phyloP scores from a whole-genome alignment of 345 rosid genomes.

The Moringa oleifera region DNA sequence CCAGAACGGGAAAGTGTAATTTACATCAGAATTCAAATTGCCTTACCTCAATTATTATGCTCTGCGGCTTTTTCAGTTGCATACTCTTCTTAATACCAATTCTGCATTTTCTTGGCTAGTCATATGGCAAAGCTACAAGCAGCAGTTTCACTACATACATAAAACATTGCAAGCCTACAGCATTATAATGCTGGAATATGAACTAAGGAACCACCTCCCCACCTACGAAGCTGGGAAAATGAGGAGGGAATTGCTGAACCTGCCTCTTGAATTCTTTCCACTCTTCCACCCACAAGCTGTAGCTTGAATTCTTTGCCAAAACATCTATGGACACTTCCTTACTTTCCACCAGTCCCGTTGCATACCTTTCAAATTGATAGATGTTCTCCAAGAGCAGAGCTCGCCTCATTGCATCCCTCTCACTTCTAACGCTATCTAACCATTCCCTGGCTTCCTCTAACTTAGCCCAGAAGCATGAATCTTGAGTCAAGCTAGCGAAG shows the following conservation, averaged over 20 bases:
- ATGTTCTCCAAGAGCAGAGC: constrained; percentile 28
- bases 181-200: background rate
- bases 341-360: constrained; percentile 29
- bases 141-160: too few species aligned
- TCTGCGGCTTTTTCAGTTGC: background rate
- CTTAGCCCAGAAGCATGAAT: constrained; percentile 82
- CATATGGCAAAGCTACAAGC: too few species aligned
- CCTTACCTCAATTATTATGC: background rate
- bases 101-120: too few species aligned
- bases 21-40: background rate
- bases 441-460: constrained; percentile 73
- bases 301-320: constrained; percentile 59
- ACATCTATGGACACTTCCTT: constrained; percentile 76
- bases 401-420: constrained; percentile 22
- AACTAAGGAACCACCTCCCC: constrained; percentile 25
- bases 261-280: constrained; percentile 29
- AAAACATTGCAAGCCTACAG: too few species aligned
- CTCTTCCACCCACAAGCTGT: constrained; percentile 44
- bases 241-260: constrained; percentile 16
- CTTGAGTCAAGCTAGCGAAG: constrained; percentile 63
- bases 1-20: constrained; percentile 24
- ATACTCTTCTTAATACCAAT: background rate
- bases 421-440: constrained; percentile 34
- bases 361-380: constrained; percentile 32
- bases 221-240: constrained; percentile 17